Percentiles rank a stretch among this genome's conserved stretches.
phyloP scores from a whole-genome alignment of 2,329 filamentous ascomycete genomes.

The Byssoonygena ceratinophila region DNA sequence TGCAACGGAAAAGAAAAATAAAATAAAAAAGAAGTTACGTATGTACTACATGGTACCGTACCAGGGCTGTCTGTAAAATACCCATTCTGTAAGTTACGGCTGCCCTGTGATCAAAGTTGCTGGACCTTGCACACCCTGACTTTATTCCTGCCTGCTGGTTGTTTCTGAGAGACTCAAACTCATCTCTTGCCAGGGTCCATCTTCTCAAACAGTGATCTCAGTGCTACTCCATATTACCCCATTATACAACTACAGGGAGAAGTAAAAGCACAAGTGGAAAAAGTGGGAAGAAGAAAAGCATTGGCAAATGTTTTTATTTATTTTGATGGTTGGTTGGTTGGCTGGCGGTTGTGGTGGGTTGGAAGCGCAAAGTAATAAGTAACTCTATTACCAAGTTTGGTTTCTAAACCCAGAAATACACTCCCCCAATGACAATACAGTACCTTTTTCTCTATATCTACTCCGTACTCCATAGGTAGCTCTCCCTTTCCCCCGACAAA shows the following conservation, averaged over 20 bases:
- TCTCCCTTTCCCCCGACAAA: not conserved
- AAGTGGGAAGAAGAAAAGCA: not conserved
- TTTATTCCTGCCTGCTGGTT: no score
- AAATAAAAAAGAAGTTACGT: not conserved
- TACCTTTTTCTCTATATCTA: no score
- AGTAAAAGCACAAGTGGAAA: not conserved
- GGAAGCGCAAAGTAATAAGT: not conserved
- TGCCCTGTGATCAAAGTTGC: no score
- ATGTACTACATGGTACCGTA: not conserved
- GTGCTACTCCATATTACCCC: no score
- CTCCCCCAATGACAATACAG: no score
- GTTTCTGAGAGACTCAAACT: no score
- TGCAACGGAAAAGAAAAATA: not conserved
- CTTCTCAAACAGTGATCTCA: no score
- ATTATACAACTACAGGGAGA: not conserved
- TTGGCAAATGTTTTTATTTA: not conserved
- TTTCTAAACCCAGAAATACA: slow-evolving; percentile 5
- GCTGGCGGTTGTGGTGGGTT: not conserved
- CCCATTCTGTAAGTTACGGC: not conserved
- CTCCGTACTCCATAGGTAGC: not conserved
- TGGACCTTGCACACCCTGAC: not conserved
- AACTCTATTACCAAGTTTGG: not conserved
- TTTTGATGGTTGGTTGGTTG: not conserved
- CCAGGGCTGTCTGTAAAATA: not conserved
- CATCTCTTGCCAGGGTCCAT: no score